Base-by-base conservation (phyloP, 345 rosid species). In the Eutrema japonicum region DNA sequence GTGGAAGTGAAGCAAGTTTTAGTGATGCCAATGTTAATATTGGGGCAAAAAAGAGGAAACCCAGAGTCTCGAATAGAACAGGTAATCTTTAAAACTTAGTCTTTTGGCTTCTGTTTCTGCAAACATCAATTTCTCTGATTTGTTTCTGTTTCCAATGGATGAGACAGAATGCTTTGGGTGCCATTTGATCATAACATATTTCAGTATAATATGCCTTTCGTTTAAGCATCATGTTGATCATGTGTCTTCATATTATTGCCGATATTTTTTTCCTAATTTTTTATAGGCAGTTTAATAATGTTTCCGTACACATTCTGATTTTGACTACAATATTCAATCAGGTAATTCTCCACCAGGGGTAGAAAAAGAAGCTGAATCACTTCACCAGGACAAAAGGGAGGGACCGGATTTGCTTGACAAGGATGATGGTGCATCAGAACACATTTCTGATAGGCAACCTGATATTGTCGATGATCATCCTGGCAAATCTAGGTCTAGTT, bases 401-500 rank as follows among this genome's bases (percentile, higher is more conserved):
- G 87, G 78, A 41, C 78, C 77, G 7, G 80, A 80, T 66, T 55
- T 79, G 22, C 81, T 76, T 63, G 82, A 53, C 66, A 84, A 82
- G 84, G 85, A 82, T 75, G 82, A 80, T 11, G 80, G 77, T 58
- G 77, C 53, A 70, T 87, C 89, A 57, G 84, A 75, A 41, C 80
- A 87, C 76, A 85, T 81, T 84, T 80, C 85, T 59, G 88, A 88
- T 70, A 81, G 96, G 76, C 91, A 84, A 60, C 96, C 88, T 47
- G 99, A 86, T 82, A 82, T 87, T 68, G 87, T 89, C 37, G 91
- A 92, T 81, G 91, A 84, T 84, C 94, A 77, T 77, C 85, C 85
- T 42, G 86, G 88, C 68, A 95, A 90, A 87, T 90, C 99, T 83
- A 92, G 99, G 98, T 92, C 74, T 55, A 75, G 69, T 78, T 78